Evolutionary conservation across 768 basidiomycete species (phyloP).

Genomic region (Leucocoprinus birnbaumii): DNA sequence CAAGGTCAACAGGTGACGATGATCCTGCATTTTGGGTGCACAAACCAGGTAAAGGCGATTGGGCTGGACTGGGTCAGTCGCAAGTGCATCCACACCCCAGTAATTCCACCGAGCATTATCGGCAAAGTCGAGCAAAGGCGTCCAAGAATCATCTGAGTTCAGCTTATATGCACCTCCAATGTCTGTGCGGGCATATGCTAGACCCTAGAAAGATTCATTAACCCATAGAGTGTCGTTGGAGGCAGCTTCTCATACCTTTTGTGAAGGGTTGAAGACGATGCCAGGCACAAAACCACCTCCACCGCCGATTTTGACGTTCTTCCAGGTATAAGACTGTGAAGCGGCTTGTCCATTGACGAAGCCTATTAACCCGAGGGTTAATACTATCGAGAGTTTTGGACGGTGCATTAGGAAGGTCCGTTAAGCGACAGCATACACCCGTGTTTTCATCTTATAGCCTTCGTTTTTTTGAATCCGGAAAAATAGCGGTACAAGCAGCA

Average conservation of each 20-base stretch:
- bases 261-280: slow-evolving; percentile 59
- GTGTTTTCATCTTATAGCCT: not conserved
- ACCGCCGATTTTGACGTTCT: slow-evolving; percentile 55
- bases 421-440: not conserved
- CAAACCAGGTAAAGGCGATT: slow-evolving; percentile 50
- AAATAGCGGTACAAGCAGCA: slow-evolving; percentile 1
- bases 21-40: not conserved
- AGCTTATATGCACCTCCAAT: slow-evolving; percentile 65
- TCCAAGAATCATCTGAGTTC: slow-evolving; percentile 61
- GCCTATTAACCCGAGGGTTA: slow-evolving; percentile 22
- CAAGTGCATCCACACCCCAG: slow-evolving; percentile 61
- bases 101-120: slow-evolving; percentile 50
- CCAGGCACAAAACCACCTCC: slow-evolving; percentile 52
- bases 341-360: slow-evolving; percentile 33
- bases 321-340: slow-evolving; percentile 57
- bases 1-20: not conserved
- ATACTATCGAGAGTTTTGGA: slow-evolving; percentile 27
- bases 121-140: slow-evolving; percentile 56
- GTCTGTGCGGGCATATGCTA: slow-evolving; percentile 66
- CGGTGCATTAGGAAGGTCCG: slow-evolving; percentile 24
- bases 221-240: not conserved
- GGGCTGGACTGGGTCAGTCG: slow-evolving; percentile 58
- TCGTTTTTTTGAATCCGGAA: not conserved
- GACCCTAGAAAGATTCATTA: slow-evolving; percentile 31
- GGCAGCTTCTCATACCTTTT: slow-evolving; percentile 29